These are phyloP conservation scores for Solanum bukasovii DNA, from an alignment of 257 asterid genomes.

Conservation along the genomic window DNA sequence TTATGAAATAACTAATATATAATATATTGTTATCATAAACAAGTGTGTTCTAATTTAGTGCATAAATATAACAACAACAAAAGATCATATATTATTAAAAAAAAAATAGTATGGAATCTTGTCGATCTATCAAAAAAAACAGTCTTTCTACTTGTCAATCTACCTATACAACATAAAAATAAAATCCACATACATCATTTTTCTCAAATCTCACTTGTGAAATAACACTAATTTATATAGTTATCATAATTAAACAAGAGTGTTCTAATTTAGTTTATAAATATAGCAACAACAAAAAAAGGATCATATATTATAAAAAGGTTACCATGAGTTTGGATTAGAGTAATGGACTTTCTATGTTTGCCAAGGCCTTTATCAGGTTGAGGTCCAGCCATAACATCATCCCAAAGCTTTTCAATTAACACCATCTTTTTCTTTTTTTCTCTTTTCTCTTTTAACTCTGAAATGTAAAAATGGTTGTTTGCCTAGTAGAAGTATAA, in stretches of 20 bases:
- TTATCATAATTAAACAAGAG: not conserved
- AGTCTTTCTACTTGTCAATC: not conserved
- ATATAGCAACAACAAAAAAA: not conserved
- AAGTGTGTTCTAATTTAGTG: not conserved
- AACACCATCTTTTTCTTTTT: conserved; percentile 39
- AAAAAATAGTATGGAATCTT: not conserved
- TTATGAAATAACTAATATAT: not conserved
- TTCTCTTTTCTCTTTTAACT: not conserved
- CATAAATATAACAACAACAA: not conserved
- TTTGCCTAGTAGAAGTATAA: not conserved
- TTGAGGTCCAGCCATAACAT: conserved; percentile 75
- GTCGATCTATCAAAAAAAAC: not conserved
- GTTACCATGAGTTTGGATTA: conserved; percentile 19
- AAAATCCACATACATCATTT: not conserved
- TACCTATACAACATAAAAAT: not conserved
- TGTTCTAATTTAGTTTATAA: not conserved
- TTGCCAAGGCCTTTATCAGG: conserved; percentile 77
- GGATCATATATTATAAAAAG: not conserved
- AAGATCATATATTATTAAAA: not conserved
- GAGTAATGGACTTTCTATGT: conserved; percentile 27
- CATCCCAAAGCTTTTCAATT: conserved; percentile 87
- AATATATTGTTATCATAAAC: not conserved
- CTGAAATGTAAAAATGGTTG: not conserved
- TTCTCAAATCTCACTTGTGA: not conserved
- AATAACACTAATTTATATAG: not conserved